Conservation (phyloP, 768 basidiomycete genomes). For the Suillus plorans region DNA sequence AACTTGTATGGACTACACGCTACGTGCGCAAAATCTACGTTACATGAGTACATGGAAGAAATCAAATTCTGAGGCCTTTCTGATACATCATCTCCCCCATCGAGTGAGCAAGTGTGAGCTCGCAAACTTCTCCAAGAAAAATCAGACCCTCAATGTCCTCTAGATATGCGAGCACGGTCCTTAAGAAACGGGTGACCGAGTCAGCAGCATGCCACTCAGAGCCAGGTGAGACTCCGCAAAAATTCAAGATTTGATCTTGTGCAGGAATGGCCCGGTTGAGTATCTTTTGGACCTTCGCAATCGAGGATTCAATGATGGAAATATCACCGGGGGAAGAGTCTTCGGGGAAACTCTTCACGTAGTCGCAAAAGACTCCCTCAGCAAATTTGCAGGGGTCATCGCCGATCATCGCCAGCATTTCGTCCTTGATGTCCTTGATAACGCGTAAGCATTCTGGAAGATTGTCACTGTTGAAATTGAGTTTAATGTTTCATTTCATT, state of each 20-base stretch:
- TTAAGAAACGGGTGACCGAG: neutral
- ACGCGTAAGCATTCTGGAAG: neutral
- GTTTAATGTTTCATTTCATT: neutral
- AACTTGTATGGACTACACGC: neutral
- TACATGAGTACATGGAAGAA: neutral
- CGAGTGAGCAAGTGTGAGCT: neutral
- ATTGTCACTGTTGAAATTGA: neutral
- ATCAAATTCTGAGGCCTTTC: neutral
- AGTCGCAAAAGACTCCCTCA: neutral
- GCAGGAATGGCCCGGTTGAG: neutral
- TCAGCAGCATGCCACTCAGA: neutral
- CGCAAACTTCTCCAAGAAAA: neutral
- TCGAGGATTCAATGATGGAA: neutral
- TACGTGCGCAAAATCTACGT: neutral
- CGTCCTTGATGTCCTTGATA: neutral
- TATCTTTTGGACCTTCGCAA: neutral
- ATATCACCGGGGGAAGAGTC: neutral
- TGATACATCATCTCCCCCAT: neutral
- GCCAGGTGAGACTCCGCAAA: neutral
- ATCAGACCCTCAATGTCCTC: neutral
- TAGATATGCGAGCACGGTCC: neutral
- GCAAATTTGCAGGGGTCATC: neutral
- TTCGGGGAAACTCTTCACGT: neutral
- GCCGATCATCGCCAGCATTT: neutral
- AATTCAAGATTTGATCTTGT: neutral